Evolutionary conservation across 2,329 filamentous ascomycete genomes (phyloP).

Genomic region (Nannizzia gypsea): DNA sequence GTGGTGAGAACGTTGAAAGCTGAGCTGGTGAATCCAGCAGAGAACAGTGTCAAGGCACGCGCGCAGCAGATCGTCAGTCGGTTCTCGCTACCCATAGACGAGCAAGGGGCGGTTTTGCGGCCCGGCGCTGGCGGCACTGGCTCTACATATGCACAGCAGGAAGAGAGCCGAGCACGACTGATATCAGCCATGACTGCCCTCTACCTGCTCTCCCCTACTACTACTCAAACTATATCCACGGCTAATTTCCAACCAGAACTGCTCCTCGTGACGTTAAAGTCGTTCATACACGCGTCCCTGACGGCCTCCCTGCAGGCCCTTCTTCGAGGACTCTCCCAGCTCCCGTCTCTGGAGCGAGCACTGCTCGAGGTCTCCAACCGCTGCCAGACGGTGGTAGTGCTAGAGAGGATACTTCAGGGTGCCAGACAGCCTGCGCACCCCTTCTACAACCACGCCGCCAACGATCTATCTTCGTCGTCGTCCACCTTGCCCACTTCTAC

Average conservation of each 20-base stretch:
- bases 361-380: slow-evolving; percentile 68
- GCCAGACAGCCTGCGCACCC: slow-evolving; percentile 60
- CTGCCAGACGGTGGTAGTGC: slow-evolving; percentile 82
- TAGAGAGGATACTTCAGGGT: slow-evolving; percentile 63
- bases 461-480: slow-evolving; percentile 16
- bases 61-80: slow-evolving; percentile 72
- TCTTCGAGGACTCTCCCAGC: slow-evolving; percentile 60
- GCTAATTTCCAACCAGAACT: slow-evolving; percentile 52
- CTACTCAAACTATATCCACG: slow-evolving; percentile 16
- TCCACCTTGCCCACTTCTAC: slow-evolving; percentile 2
- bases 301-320: slow-evolving; percentile 67
- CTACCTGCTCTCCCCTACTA: slow-evolving; percentile 65
- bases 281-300: slow-evolving; percentile 55
- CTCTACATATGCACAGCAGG: slow-evolving; percentile 48
- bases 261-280: slow-evolving; percentile 64
- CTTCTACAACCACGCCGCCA: slow-evolving; percentile 26
- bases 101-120: neutral
- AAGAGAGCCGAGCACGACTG: slow-evolving; percentile 63
- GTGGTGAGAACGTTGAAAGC: slow-evolving; percentile 60
- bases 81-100: slow-evolving; percentile 56
- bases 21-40: slow-evolving; percentile 57
- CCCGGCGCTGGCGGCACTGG: neutral
- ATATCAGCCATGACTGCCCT: slow-evolving; percentile 64
- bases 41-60: slow-evolving; percentile 58
- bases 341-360: slow-evolving; percentile 71